A percentile compares a stretch with the other conserved stretches of the same genome.
Evolutionary conservation across 208 protist genomes (phyloP).

Genomic region (Leishmania gerbilli): DNA sequence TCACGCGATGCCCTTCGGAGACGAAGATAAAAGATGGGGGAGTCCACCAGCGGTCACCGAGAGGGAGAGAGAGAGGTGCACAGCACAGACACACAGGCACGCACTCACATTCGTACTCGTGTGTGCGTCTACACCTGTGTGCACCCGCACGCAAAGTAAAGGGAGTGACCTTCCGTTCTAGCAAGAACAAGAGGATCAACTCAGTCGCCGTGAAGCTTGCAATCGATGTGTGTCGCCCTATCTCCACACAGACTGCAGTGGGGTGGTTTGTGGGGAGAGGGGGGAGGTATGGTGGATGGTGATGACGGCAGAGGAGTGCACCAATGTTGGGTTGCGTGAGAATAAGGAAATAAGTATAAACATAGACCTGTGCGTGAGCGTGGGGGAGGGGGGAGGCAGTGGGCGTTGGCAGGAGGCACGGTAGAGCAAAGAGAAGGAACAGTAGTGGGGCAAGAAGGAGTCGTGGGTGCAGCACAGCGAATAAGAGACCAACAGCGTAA

Average conservation of each 20-base stretch:
- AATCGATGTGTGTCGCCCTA: background rate
- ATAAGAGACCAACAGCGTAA: background rate
- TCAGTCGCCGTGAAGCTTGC: background rate
- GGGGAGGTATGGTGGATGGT: background rate
- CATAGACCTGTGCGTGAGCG: background rate
- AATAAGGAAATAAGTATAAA: background rate
- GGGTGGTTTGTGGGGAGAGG: background rate
- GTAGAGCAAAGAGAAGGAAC: background rate
- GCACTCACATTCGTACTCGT: background rate
- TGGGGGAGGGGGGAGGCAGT: background rate
- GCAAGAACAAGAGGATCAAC: background rate
- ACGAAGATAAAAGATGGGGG: background rate
- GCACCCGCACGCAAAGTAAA: background rate
- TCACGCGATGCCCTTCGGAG: background rate
- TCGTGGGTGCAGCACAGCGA: background rate
- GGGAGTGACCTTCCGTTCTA: background rate
- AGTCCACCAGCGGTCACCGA: background rate
- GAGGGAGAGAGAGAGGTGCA: background rate
- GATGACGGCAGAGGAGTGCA: background rate
- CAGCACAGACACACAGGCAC: conserved; percentile 5
- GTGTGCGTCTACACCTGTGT: background rate
- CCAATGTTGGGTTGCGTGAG: background rate
- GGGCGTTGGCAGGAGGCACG: background rate
- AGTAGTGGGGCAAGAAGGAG: background rate
- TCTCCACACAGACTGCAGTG: background rate